Base-by-base conservation (phyloP, 805 yeast species). In the Candida qinlingensis region DNA sequence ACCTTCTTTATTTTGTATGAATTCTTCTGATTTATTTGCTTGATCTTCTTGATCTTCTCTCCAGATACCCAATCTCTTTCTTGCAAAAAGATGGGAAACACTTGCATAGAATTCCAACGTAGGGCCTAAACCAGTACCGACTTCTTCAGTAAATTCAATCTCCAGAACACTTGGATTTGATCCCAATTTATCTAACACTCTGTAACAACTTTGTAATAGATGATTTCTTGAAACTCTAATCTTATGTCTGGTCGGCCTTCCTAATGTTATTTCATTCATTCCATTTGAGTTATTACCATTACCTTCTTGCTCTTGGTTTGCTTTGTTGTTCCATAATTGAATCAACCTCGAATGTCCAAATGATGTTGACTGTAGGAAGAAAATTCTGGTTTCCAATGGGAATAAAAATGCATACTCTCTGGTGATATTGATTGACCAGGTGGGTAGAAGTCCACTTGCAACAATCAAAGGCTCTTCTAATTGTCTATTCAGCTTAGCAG, bases 101-200 rank as follows among this genome's bases (percentile, higher is more conserved):
- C 75, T 71, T 0, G 97, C 81, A 60, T 89, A 92, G 61, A 94
- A 92, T 65, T 92, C 99, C 54, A 91, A 71, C 0, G 99, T 92
- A 4, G 99, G 99, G 0, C 99, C 99, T 41, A 90, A 69, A 0
- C 99, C 99, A 0, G 96, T 84, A n/a, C 98, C 99, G 6, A 77
- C 96, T 63, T 92, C 99, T 54, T 85, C 90, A 53, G 76, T 80
- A 59, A 86, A 92, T 62, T 91, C 96, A 48, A 94, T 82, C 58
- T 92, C 98, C 26, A 92, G 68, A 5, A 87, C 72, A 30, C 89
- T 85, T 1, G 96, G 90, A n/a, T 83, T 75, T 0, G 86, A 68
- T 0, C 94, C 96, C 62, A 88, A 85, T 44, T 79, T 69, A 40
- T 81, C 84, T 65, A 94, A 69, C 2, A 91, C 85, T 58, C 87